Evolutionary conservation across 1,284 basidiomycete genomes (phyloP).

Genomic region (Hemileia vastatrix): DNA sequence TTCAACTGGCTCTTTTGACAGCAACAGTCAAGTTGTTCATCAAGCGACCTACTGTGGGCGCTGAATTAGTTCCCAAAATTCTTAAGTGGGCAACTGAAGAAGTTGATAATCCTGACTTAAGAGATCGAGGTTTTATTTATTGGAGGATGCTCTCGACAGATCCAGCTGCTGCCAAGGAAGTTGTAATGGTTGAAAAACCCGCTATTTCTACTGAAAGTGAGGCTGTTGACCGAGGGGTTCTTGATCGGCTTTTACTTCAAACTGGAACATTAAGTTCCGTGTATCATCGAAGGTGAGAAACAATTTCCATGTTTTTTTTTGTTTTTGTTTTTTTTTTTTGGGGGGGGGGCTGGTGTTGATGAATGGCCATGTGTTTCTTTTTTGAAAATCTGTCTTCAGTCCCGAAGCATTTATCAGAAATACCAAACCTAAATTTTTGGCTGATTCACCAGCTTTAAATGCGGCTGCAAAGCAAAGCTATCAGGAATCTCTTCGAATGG

Average conservation of each 20-base stretch:
- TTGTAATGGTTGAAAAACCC: conserved; percentile 90
- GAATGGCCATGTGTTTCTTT: not conserved
- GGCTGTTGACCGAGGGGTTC: conserved; percentile 84
- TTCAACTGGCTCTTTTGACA: conserved; percentile 88
- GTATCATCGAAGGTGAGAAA: conserved; percentile 36
- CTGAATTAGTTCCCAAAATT: conserved; percentile 85
- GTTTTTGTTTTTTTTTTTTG: not conserved
- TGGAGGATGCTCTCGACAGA: conserved; percentile 95
- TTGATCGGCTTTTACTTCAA: conserved; percentile 62
- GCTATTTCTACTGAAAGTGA: conserved; percentile 97
- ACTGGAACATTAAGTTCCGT: conserved; percentile 37
- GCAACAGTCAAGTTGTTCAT: conserved; percentile 95
- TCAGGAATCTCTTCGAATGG: conserved; percentile 29
- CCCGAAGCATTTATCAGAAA: conserved; percentile 27
- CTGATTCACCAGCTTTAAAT: conserved; percentile 34
- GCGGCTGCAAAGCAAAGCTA: conserved; percentile 32
- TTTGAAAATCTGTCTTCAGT: conserved; percentile 3
- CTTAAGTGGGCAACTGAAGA: conserved; percentile 96
- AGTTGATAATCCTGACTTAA: conserved; percentile 89
- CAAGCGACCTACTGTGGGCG: conserved; percentile 80
- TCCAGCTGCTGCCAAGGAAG: conserved; percentile 66
- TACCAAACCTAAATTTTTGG: conserved; percentile 31
- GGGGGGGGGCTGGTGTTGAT: not conserved
- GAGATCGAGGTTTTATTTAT: conserved; percentile 98
- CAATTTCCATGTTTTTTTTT: conserved; percentile 25